Conservation (phyloP, 257 asterid species). For the Hygrophila difformis region DNA sequence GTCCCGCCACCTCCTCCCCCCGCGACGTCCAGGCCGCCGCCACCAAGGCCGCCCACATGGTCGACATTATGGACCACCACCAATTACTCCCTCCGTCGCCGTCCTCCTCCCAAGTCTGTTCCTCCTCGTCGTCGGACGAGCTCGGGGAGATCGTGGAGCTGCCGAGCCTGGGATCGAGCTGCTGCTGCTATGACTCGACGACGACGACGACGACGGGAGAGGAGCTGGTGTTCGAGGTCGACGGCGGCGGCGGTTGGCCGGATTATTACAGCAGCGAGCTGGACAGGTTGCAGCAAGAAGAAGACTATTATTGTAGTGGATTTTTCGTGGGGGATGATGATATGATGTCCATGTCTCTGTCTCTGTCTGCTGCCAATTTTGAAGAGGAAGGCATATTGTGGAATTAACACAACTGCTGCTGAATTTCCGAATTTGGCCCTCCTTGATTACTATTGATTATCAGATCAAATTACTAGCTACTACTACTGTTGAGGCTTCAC, state of each 20-base stretch:
- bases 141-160: neutral
- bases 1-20: neutral
- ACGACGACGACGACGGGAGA: neutral
- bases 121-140: neutral
- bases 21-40: neutral
- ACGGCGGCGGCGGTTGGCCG: neutral
- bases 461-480: too few species aligned
- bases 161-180: neutral
- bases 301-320: too few species aligned
- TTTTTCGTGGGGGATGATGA: too few species aligned
- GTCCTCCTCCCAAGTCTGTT: neutral
- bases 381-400: too few species aligned
- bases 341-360: too few species aligned
- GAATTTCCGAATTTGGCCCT: too few species aligned
- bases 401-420: too few species aligned
- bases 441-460: too few species aligned
- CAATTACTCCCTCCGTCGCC: neutral
- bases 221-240: neutral
- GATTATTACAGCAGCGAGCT: neutral
- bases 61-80: neutral
- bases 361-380: too few species aligned
- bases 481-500: too few species aligned
- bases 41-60: neutral
- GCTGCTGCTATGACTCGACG: neutral
- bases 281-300: too few species aligned